These are phyloP conservation scores for Adansonia digitata DNA, from an alignment of 345 rosid genomes.

Conservation along the genomic window DNA sequence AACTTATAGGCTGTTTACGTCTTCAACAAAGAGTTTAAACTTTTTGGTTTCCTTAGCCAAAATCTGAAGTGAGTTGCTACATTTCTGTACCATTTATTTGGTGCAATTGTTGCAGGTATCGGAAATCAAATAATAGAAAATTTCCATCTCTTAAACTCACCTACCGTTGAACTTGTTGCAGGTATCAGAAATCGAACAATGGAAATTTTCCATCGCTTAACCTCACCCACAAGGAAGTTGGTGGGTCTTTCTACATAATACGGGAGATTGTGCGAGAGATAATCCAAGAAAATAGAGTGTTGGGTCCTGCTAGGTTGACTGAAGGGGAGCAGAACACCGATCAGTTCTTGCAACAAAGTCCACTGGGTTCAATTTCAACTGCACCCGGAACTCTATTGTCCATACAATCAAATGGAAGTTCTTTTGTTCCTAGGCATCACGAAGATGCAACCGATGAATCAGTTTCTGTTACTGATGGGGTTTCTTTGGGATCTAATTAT, in stretches of 20 bases:
- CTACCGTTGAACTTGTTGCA: slow-evolving; percentile 39
- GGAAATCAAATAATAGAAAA: slow-evolving; percentile 55
- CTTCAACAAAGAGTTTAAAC: neutral
- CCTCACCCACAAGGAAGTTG: slow-evolving; percentile 91
- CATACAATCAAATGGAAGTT: slow-evolving; percentile 33
- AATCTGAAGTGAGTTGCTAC: neutral
- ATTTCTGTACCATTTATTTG: slow-evolving; percentile 9
- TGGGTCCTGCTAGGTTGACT: slow-evolving; percentile 66
- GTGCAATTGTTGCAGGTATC: slow-evolving; percentile 49
- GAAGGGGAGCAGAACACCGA: slow-evolving; percentile 32
- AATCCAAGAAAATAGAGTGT: slow-evolving; percentile 92
- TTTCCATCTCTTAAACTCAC: slow-evolving; percentile 80
- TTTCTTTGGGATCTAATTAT: slow-evolving; percentile 20
- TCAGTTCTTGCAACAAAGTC: slow-evolving; percentile 38
- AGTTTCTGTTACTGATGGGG: slow-evolving; percentile 17
- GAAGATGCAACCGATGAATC: slow-evolving; percentile 20
- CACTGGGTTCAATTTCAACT: slow-evolving; percentile 52
- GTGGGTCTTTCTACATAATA: slow-evolving; percentile 90
- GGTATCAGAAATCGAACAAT: slow-evolving; percentile 66
- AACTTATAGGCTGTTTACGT: neutral
- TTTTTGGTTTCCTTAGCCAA: neutral
- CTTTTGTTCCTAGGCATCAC: slow-evolving; percentile 25
- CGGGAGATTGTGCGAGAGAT: slow-evolving; percentile 95
- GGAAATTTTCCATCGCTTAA: slow-evolving; percentile 77
- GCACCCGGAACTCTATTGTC: slow-evolving; percentile 40